These are phyloP conservation scores for Cornus kousa DNA, from an alignment of 148 eudicot species.

Conservation along the genomic window DNA sequence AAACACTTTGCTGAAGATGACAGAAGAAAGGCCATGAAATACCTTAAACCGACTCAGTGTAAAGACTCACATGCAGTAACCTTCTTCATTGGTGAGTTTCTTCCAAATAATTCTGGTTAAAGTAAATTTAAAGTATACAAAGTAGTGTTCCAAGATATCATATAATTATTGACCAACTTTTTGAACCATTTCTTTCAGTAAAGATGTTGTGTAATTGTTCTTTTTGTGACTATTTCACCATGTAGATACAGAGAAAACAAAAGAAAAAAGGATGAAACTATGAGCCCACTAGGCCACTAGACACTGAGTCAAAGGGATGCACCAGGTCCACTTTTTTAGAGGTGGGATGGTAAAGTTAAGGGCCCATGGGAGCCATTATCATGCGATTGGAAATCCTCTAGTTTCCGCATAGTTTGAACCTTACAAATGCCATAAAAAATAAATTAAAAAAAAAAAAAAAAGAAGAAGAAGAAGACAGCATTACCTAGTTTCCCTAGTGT, in stretches of 20 bases:
- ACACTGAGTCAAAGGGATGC: slow-evolving; percentile 13
- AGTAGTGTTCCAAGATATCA: no score
- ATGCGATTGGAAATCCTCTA: slow-evolving; percentile 10
- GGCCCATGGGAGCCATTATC: slow-evolving; percentile 14
- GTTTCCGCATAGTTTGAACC: slow-evolving; percentile 17
- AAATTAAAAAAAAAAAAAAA: not conserved
- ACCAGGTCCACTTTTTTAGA: slow-evolving; percentile 28
- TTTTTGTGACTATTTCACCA: not conserved
- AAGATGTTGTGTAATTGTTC: not conserved
- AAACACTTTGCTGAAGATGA: slow-evolving; percentile 82
- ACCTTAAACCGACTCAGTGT: slow-evolving; percentile 80
- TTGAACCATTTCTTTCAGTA: slow-evolving; percentile 8
- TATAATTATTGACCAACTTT: slow-evolving; percentile 14
- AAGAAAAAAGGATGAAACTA: slow-evolving; percentile 3
- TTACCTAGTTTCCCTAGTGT: slow-evolving; percentile 19
- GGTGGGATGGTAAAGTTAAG: slow-evolving; percentile 41
- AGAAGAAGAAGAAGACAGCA: not conserved
- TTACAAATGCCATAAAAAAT: slow-evolving; percentile 16
- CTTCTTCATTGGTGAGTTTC: slow-evolving; percentile 81
- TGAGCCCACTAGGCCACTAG: slow-evolving; percentile 35
- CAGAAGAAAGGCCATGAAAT: slow-evolving; percentile 84
- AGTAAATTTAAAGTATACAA: no score
- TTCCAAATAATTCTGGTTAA: not conserved
- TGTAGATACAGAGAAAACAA: not conserved
- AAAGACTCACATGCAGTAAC: slow-evolving; percentile 88